Percentiles rank a stretch among this genome's conserved stretches.
Evolutionary conservation across 139 green algal genomes (phyloP).

Genomic region (Chlorella sp.): DNA sequence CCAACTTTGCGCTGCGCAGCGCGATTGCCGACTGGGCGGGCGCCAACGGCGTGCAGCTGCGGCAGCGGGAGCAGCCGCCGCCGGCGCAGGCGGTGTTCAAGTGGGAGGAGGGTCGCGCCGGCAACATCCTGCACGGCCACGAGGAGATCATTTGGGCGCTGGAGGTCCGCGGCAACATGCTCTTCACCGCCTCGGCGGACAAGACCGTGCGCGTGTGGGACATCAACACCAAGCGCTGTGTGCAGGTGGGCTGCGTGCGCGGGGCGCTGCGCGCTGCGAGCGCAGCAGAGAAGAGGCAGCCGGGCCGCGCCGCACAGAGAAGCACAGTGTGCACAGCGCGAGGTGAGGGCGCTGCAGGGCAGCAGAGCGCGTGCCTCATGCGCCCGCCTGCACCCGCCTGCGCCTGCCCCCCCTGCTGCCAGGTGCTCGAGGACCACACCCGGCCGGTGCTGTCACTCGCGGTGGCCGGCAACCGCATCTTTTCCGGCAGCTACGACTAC

Average conservation of each 20-base stretch:
- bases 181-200: constrained; percentile 91
- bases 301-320: no score
- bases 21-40: constrained; percentile 89
- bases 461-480: constrained; percentile 74
- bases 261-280: no score
- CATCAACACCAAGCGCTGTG: constrained; percentile 48
- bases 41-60: constrained; percentile 59
- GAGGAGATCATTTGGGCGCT: constrained; percentile 97
- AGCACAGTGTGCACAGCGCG: no score
- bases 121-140: constrained; percentile 88
- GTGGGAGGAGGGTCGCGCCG: constrained; percentile 56
- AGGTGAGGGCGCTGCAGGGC: no score
- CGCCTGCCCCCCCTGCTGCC: background rate
- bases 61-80: constrained; percentile 26
- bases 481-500: constrained; percentile 93
- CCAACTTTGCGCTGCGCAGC: constrained; percentile 90
- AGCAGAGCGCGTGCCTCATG: background rate
- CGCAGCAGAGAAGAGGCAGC: no score
- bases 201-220: constrained; percentile 95
- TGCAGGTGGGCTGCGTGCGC: constrained; percentile 35
- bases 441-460: constrained; percentile 91
- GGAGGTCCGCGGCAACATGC: constrained; percentile 65
- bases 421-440: constrained; percentile 90
- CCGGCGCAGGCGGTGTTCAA: constrained; percentile 41
- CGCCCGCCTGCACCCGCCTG: no score